Evolutionary conservation across 345 rosid species (phyloP), one percentile per base, ranked within the genome.

Genomic region (Populus euphratica): DNA sequence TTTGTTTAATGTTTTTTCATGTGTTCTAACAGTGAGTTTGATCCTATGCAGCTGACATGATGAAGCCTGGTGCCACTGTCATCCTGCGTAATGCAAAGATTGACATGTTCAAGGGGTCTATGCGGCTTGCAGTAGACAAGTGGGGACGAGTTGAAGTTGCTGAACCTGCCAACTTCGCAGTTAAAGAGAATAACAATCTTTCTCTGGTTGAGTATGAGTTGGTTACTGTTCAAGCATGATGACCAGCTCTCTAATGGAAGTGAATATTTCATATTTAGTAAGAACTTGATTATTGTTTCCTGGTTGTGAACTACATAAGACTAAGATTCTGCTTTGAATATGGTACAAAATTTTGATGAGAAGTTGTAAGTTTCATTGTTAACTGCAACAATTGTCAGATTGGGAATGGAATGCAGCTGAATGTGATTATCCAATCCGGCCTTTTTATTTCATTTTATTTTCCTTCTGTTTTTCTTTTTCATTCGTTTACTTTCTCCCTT

Each of bases 61-160:
- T 95, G 96, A 81, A 84, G 78, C 83, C 87, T 0, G 98, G 93
- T 1, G 73, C 85, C 41, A 93, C 98, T 1, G 89, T 95, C 66
- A 92, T 90, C 44, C 82, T 95, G 70, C 91, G 97, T 0, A 95
- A 95, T 79, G 95, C 99, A 1, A 95, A 93, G 92, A 92, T 95
- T 62, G 97, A 91, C 80, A 93, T 95, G 99, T 95, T 95, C 87
- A 95, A 95, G 85, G 88, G 98, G n/a, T 87, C 96, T 13, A 95
- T 95, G 99, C 91, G 99, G 93, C 89, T 95, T 38, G 94, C 96
- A 0, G 99, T 95, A 50, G 99, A 95, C 85, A 93, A 95, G 78
- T 93, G 99, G 99, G 99, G 99, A 23, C 97, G 88, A 17, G 82
- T 95, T 0, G 96, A 95, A 86, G 93, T 85, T 21, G 84, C 93